Evolutionary conservation across 1,284 basidiomycete genomes (phyloP).

Genomic region (Melampsora americana): DNA sequence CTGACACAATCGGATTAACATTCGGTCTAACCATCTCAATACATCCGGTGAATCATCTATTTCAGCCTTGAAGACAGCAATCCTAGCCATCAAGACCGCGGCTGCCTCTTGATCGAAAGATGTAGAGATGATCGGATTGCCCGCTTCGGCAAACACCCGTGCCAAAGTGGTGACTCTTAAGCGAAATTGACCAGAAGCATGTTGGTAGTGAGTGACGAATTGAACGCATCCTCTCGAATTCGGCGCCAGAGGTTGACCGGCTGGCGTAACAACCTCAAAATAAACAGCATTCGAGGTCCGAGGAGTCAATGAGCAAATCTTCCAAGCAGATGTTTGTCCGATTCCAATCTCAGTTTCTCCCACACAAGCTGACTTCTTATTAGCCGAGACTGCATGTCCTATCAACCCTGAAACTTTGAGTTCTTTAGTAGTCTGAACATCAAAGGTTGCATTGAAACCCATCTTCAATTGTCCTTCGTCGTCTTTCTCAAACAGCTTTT

Average conservation of each 20-base stretch:
- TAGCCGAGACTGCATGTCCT: slow-evolving; percentile 93
- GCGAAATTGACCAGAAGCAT: slow-evolving; percentile 87
- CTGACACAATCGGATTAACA: slow-evolving; percentile 97
- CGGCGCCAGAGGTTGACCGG: slow-evolving; percentile 85
- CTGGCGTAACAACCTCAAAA: slow-evolving; percentile 98
- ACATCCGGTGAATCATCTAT: slow-evolving; percentile 98
- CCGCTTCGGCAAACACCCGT: slow-evolving; percentile 94
- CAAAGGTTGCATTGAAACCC: slow-evolving; percentile 99
- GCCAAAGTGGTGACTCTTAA: slow-evolving; percentile 95
- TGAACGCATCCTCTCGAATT: slow-evolving; percentile 94
- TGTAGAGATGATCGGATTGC: slow-evolving; percentile 83
- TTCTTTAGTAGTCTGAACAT: slow-evolving; percentile 97
- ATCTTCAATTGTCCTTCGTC: slow-evolving; percentile 87
- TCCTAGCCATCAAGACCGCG: slow-evolving; percentile 96
- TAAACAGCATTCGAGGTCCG: slow-evolving; percentile 88
- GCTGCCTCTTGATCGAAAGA: slow-evolving; percentile 98
- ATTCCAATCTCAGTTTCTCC: slow-evolving; percentile 99
- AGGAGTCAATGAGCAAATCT: slow-evolving; percentile 84
- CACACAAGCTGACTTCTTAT: slow-evolving; percentile 93
- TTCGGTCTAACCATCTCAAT: slow-evolving; percentile 92
- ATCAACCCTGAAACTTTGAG: slow-evolving; percentile 97
- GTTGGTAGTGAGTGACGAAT: slow-evolving; percentile 98
- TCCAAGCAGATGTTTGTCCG: slow-evolving; percentile 98
- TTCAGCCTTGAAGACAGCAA: slow-evolving; percentile 98
- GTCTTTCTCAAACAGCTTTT: slow-evolving; percentile 89